These are phyloP conservation scores for Septoria petroselini DNA, from an alignment of 2,329 filamentous ascomycete genomes.

Conservation along the genomic window DNA sequence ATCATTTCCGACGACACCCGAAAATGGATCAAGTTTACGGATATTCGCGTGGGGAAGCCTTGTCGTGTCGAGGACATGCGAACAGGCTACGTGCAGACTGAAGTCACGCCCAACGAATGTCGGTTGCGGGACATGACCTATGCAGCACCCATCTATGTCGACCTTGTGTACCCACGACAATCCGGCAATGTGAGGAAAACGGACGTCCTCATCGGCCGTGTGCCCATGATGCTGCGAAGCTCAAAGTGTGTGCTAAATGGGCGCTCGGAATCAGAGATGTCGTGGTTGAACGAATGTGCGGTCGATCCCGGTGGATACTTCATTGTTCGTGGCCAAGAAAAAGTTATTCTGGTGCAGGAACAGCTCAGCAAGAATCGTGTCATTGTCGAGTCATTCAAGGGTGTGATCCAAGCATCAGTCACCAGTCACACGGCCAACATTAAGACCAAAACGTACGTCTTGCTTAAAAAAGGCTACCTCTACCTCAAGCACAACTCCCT, in stretches of 20 bases:
- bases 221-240: slow-evolving; percentile 96
- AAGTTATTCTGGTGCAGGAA: slow-evolving; percentile 97
- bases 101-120: slow-evolving; percentile 89
- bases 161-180: slow-evolving; percentile 85
- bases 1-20: slow-evolving; percentile 89
- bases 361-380: slow-evolving; percentile 99
- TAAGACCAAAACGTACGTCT: slow-evolving; percentile 96
- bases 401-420: slow-evolving; percentile 89
- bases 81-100: slow-evolving; percentile 63
- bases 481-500: slow-evolving; percentile 89
- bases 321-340: slow-evolving; percentile 94
- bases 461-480: slow-evolving; percentile 89
- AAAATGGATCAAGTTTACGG: slow-evolving; percentile 69
- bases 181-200: slow-evolving; percentile 70
- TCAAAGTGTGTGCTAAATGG: slow-evolving; percentile 84
- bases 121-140: slow-evolving; percentile 97
- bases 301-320: slow-evolving; percentile 97
- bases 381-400: slow-evolving; percentile 95
- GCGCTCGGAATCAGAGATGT: slow-evolving; percentile 85
- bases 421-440: slow-evolving; percentile 97
- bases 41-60: slow-evolving; percentile 82
- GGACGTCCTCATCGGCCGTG: slow-evolving; percentile 75
- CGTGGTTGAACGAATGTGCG: slow-evolving; percentile 88
- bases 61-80: slow-evolving; percentile 73
- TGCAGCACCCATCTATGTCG: slow-evolving; percentile 86